Evolutionary conservation across 2,329 filamentous ascomycete species (phyloP).

Genomic region (Alternaria atra): DNA sequence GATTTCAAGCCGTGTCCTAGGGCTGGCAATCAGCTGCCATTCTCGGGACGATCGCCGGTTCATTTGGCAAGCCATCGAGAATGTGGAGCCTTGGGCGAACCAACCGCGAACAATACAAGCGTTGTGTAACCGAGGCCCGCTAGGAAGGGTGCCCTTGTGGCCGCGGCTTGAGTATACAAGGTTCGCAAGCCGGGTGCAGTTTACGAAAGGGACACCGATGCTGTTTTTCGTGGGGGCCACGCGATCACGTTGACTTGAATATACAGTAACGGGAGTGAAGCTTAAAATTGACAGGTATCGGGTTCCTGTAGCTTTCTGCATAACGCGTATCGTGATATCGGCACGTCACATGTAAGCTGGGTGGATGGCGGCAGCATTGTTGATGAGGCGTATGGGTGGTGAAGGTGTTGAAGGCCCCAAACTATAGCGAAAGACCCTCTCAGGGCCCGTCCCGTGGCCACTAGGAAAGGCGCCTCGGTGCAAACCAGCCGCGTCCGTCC

Average conservation of each 20-base stretch:
- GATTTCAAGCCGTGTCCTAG: not conserved
- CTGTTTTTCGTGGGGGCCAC: not conserved
- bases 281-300: not conserved
- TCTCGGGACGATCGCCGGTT: not conserved
- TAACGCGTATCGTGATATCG: not conserved
- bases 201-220: not conserved
- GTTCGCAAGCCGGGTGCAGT: not conserved
- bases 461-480: not conserved
- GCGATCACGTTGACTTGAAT: too few species aligned
- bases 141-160: not conserved
- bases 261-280: not conserved
- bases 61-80: not conserved
- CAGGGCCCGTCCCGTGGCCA: slow-evolving; percentile 5
- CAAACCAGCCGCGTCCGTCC: not conserved
- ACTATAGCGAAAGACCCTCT: not conserved
- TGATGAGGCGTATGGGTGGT: not conserved
- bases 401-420: not conserved
- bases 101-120: not conserved
- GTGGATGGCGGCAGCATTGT: not conserved
- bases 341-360: not conserved
- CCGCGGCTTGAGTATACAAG: not conserved
- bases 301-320: not conserved
- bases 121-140: not conserved
- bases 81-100: not conserved
- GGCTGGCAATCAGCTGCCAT: not conserved